Conservation (phyloP, 768 basidiomycete species). For the Leccinum broughii region DNA sequence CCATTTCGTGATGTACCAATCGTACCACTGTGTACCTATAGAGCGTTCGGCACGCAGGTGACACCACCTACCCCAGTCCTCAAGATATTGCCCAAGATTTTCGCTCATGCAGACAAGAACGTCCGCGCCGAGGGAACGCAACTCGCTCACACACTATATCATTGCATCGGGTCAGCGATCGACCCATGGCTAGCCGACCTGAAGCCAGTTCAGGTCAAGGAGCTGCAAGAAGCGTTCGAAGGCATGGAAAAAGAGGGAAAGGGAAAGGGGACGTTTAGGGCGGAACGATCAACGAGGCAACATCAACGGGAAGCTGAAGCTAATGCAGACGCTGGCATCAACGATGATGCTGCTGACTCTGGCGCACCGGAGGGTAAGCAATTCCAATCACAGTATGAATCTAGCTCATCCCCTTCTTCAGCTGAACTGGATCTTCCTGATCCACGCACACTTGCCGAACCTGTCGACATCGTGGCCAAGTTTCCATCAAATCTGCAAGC, state of each 20-base stretch:
- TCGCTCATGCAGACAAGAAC: slow-evolving; percentile 91
- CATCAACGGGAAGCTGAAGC: slow-evolving; percentile 72
- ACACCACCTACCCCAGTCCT: slow-evolving; percentile 77
- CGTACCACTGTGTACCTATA: slow-evolving; percentile 31
- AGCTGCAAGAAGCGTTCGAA: slow-evolving; percentile 90
- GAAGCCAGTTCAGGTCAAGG: slow-evolving; percentile 96
- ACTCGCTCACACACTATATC: slow-evolving; percentile 76
- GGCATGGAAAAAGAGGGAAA: slow-evolving; percentile 79
- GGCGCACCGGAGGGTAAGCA: slow-evolving; percentile 53
- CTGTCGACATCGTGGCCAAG: slow-evolving; percentile 73
- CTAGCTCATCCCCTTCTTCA: slow-evolving; percentile 8
- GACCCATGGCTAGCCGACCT: slow-evolving; percentile 85
- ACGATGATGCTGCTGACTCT: slow-evolving; percentile 40
- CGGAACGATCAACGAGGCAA: slow-evolving; percentile 73
- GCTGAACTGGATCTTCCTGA: slow-evolving; percentile 62
- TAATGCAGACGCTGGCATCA: slow-evolving; percentile 38
- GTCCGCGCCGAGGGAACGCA: slow-evolving; percentile 90
- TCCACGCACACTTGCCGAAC: slow-evolving; percentile 77
- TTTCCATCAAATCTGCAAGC: slow-evolving; percentile 76
- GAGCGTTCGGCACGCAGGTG: slow-evolving; percentile 77
- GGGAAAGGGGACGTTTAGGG: slow-evolving; percentile 79
- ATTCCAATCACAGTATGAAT: background rate
- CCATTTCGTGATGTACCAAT: background rate
- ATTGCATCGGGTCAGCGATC: slow-evolving; percentile 81
- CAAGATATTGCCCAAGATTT: slow-evolving; percentile 88